A percentile compares a stretch with the other conserved stretches of the same genome.
phyloP scores from a whole-genome alignment of 2,329 filamentous ascomycete genomes.

The Colletotrichum sp. region DNA sequence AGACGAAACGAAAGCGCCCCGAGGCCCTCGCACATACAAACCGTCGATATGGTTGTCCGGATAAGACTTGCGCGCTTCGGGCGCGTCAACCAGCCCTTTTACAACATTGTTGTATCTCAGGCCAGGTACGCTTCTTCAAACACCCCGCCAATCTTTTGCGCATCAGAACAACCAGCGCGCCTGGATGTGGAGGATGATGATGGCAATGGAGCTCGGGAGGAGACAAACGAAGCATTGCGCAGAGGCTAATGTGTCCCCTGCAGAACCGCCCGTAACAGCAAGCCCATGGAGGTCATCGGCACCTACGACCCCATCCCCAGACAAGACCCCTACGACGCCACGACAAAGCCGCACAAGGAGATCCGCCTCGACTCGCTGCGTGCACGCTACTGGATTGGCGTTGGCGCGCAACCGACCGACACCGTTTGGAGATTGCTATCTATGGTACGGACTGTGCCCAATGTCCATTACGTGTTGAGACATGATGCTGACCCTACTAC shows the following conservation, averaged over 20 bases:
- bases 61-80: slow-evolving; percentile 95
- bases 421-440: slow-evolving; percentile 85
- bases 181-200: not conserved
- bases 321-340: slow-evolving; percentile 62
- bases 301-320: slow-evolving; percentile 75
- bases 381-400: slow-evolving; percentile 95
- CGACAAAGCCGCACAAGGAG: slow-evolving; percentile 84
- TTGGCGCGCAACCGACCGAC: slow-evolving; percentile 93
- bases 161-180: not conserved
- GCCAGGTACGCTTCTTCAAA: slow-evolving; percentile 68
- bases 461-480: not conserved
- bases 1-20: not conserved
- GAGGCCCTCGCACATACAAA: not conserved
- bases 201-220: not conserved
- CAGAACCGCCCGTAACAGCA: slow-evolving; percentile 85
- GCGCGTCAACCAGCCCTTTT: slow-evolving; percentile 85
- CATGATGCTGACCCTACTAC: not conserved
- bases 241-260: not conserved
- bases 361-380: slow-evolving; percentile 83
- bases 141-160: not conserved
- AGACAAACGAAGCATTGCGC: not conserved
- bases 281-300: slow-evolving; percentile 91
- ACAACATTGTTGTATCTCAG: slow-evolving; percentile 96
- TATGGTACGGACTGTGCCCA: slow-evolving; percentile 62
- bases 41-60: slow-evolving; percentile 78